Evolutionary conservation across 164 flowering plant genomes (phyloP).

Genomic region (Warburgia ugandensis): DNA sequence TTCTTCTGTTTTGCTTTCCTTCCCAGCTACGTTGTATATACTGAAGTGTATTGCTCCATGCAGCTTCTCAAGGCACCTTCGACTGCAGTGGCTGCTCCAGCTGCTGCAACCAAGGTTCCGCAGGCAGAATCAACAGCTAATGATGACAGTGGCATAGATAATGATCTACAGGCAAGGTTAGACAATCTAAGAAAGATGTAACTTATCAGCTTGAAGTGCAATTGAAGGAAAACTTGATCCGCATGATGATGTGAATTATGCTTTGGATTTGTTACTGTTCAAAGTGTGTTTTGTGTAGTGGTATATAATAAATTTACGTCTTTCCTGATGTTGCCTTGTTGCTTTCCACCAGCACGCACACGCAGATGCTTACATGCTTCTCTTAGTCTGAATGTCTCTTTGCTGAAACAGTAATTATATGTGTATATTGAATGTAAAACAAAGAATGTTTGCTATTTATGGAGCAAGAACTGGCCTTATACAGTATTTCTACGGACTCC

Average conservation of each 20-base stretch:
- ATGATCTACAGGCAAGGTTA: slow-evolving; percentile 68
- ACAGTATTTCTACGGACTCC: no score
- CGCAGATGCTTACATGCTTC: no score
- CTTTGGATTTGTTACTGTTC: neutral
- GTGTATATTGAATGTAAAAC: no score
- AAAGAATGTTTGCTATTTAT: no score
- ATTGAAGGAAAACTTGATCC: neutral
- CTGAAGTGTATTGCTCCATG: neutral
- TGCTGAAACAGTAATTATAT: no score
- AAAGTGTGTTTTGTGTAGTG: no score
- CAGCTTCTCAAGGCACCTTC: slow-evolving; percentile 83
- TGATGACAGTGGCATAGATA: slow-evolving; percentile 60
- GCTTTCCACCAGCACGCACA: no score
- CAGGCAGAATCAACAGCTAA: slow-evolving; percentile 49
- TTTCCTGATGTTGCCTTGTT: no score
- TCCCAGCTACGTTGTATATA: neutral
- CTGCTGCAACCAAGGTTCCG: slow-evolving; percentile 47
- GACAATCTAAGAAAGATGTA: slow-evolving; percentile 77
- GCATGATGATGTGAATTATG: neutral
- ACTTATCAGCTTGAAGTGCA: neutral
- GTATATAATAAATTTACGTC: no score
- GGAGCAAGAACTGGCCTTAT: no score
- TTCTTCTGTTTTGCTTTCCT: neutral
- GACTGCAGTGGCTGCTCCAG: slow-evolving; percentile 52
- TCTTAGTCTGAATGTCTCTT: no score